Evolutionary conservation across 768 basidiomycete species (phyloP).

Genomic region (Chalciporus pseudorubinellus): DNA sequence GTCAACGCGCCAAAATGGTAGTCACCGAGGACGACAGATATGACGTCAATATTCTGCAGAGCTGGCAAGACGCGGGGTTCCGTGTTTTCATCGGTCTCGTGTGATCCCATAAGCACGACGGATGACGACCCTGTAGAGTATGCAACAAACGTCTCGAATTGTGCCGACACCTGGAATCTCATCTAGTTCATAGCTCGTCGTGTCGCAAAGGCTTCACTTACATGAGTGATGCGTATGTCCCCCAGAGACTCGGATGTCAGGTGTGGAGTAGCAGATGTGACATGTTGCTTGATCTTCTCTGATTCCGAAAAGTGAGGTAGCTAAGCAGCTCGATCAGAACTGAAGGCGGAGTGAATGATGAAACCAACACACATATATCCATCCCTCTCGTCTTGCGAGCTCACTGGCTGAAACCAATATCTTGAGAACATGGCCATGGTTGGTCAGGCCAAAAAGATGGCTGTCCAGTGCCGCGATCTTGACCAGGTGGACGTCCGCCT

Average conservation of each 20-base stretch:
- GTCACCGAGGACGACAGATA: conserved; percentile 88
- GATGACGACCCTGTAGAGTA: conserved; percentile 72
- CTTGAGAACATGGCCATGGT: conserved; percentile 73
- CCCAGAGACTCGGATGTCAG: conserved; percentile 37
- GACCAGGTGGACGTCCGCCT: conserved; percentile 49
- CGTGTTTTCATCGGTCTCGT: conserved; percentile 40
- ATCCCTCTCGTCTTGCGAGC: conserved; percentile 39
- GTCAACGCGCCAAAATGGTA: conserved; percentile 91
- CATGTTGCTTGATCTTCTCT: conserved; percentile 44
- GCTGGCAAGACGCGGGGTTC: conserved; percentile 64
- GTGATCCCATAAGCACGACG: conserved; percentile 71
- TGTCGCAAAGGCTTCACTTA: conserved; percentile 35
- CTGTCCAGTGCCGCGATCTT: conserved; percentile 80
- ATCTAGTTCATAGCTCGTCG: conserved; percentile 1
- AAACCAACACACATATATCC: conserved; percentile 68
- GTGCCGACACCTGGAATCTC: conserved; percentile 69
- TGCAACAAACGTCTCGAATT: conserved; percentile 78
- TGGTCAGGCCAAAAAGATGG: conserved; percentile 76
- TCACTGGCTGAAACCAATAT: conserved; percentile 48
- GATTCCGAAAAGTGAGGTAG: conserved; percentile 73
- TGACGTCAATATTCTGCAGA: conserved; percentile 74
- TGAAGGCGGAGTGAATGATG: background rate
- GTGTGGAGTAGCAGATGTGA: conserved; percentile 41
- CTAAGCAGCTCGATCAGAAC: conserved; percentile 35
- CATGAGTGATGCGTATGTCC: conserved; percentile 72